Evolutionary conservation across 768 basidiomycete species (phyloP), one percentile per base, ranked within the genome.

Genomic region (Naganishia antarctica): DNA sequence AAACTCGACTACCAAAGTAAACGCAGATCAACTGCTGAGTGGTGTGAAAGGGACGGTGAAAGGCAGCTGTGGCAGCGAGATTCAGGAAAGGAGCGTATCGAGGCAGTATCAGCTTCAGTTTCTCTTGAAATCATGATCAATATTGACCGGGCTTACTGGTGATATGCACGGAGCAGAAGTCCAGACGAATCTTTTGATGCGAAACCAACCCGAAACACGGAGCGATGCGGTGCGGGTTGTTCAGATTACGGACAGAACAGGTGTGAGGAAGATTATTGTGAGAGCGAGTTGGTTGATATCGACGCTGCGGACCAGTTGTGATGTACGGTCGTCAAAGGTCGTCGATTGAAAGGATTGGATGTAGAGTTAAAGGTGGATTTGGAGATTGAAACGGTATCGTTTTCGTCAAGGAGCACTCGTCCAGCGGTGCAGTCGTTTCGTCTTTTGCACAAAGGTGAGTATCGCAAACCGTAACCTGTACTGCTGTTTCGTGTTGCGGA

Each of bases 11-110:
- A n/a, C n/a, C n/a, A n/a, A 51, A 18, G 45, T 8, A 6, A 34
- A 31, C 31, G 31, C 50, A 51, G 50, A 21, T 51, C 50, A 34
- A 51, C 50, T 51, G 50, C 50, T 51, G 16, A 4, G n/a, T n/a
- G n/a, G n/a, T n/a, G n/a, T n/a, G n/a, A n/a, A n/a, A n/a, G n/a
- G n/a, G n/a, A n/a, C n/a, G n/a, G n/a, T n/a, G n/a, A n/a, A n/a
- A n/a, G n/a, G n/a, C n/a, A n/a, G n/a, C n/a, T n/a, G n/a, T n/a
- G n/a, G n/a, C n/a, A n/a, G n/a, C n/a, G 28, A 51, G 28, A 51
- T 28, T 26, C 4, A 40, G 16, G 37, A 40, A 16, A 40, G n/a
- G n/a, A n/a, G n/a, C n/a, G n/a, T n/a, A n/a, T n/a, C n/a, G n/a
- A n/a, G n/a, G n/a, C n/a, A n/a, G n/a, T n/a, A n/a, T n/a, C n/a